Percentiles rank a stretch among this genome's conserved stretches.
Evolutionary conservation across 768 basidiomycete genomes (phyloP).

Genomic region (Panaeolus papilionaceus): DNA sequence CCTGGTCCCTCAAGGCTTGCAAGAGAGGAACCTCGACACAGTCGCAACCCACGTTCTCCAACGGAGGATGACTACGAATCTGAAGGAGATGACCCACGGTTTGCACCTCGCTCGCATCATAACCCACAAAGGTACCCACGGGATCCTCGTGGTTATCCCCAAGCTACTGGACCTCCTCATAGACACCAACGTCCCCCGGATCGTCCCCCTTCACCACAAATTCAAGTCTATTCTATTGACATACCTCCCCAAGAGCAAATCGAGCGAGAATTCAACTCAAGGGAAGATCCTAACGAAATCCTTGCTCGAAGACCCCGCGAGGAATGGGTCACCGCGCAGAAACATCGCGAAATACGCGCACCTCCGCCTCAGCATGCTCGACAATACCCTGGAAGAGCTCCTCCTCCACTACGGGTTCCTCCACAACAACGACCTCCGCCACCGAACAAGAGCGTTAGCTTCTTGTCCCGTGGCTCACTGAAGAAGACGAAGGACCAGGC

Average conservation of each 20-base stretch:
- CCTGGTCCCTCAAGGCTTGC: slow-evolving; percentile 2
- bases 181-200: neutral
- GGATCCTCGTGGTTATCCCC: slow-evolving; percentile 16
- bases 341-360: slow-evolving; percentile 34
- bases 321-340: slow-evolving; percentile 46
- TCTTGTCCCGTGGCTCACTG: slow-evolving; percentile 31
- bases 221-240: slow-evolving; percentile 37
- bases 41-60: slow-evolving; percentile 11
- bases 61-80: slow-evolving; percentile 18
- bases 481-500: slow-evolving; percentile 41
- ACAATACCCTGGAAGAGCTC: slow-evolving; percentile 1
- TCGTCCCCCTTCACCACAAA: neutral
- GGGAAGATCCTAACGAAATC: slow-evolving; percentile 29
- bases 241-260: slow-evolving; percentile 40
- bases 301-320: slow-evolving; percentile 30
- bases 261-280: slow-evolving; percentile 29
- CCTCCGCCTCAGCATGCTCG: slow-evolving; percentile 15
- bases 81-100: slow-evolving; percentile 17
- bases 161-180: neutral
- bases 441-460: slow-evolving; percentile 29
- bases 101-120: neutral
- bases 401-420: slow-evolving; percentile 15
- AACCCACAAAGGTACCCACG: slow-evolving; percentile 11
- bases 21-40: neutral
- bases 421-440: slow-evolving; percentile 14